Conservation (phyloP, 129 eudicot genomes). For the Flaveria robusta region DNA sequence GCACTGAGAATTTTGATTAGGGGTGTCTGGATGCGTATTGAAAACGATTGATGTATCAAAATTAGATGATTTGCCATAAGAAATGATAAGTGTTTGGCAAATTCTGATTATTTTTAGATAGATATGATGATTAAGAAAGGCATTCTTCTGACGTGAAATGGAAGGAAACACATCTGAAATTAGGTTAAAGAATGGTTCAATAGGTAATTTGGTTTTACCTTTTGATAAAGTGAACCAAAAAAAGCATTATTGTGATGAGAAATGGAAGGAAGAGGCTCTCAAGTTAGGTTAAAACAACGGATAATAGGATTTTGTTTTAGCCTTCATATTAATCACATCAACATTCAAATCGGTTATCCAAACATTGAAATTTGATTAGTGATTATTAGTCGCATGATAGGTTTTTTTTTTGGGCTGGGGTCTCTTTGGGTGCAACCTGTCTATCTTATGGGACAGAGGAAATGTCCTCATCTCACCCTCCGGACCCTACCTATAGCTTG, state of each 20-base stretch:
- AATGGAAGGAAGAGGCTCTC: background rate
- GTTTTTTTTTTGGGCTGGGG: no score
- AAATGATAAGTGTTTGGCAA: background rate
- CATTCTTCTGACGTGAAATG: background rate
- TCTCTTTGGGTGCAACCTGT: no score
- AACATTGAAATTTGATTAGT: background rate
- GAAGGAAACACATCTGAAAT: background rate
- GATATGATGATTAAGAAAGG: background rate
- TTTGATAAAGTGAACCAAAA: background rate
- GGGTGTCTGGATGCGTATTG: background rate
- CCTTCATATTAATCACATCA: background rate
- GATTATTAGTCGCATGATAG: background rate
- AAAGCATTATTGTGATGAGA: background rate
- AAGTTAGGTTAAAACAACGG: background rate
- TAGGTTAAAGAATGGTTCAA: background rate
- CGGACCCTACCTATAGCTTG: no score
- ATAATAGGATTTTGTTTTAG: slow-evolving; percentile 15
- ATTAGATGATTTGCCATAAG: background rate
- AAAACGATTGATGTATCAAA: background rate
- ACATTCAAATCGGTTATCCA: background rate
- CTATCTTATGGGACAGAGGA: no score
- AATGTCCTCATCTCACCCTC: no score
- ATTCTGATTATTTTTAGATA: background rate
- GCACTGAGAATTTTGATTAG: background rate
- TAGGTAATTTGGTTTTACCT: background rate